Evolutionary conservation across 805 yeast genomes (phyloP), one percentile per base, ranked within the genome.

Genomic region (Ogataea neopini): DNA sequence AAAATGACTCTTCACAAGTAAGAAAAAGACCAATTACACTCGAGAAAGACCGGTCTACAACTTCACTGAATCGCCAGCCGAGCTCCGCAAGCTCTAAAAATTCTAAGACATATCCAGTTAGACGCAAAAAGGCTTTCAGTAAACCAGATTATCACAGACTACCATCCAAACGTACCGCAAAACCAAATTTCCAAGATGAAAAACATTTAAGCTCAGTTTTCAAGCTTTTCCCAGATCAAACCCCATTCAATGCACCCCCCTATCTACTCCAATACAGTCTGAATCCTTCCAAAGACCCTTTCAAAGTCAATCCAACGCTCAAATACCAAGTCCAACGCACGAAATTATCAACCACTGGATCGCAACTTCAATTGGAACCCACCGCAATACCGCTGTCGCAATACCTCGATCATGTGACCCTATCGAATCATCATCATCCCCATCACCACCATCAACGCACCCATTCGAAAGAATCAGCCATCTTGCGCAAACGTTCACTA

Each of bases 221-320:
- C 33, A 50, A 53, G 25, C 26, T 58, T 18, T 19, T 50, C 18
- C 44, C 58, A 9, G 20, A 19, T 19, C 60, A 55, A 11, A 28
- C 50, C 23, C 46, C 52, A 2, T 53, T 47, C 6, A 36, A 43
- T 4, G 26, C 52, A 2, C 61, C 63, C 2, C 35, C 49, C 0
- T 53, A 56, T 26, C 41, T 58, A 23, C n/a, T 61, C 11, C 50
- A 57, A 18, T 61, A 60, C 39, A 33, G 46, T 3, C 22, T 61
- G 5, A 22, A 44, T 3, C 53, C 60, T 1, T 17, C 23, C 14
- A 17, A 23, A 1, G 54, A 56, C 20, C 47, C 50, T 22, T 26
- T 49, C 35, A 58, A 59, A 44, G 20, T 45, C 22, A 56, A 55
- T 18, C 68, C 68, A 14, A 42, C 47, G 3, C 29, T 64, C 18